phyloP scores from a whole-genome alignment of 495 filamentous ascomycete genomes.

The Filosporella fistucella region DNA sequence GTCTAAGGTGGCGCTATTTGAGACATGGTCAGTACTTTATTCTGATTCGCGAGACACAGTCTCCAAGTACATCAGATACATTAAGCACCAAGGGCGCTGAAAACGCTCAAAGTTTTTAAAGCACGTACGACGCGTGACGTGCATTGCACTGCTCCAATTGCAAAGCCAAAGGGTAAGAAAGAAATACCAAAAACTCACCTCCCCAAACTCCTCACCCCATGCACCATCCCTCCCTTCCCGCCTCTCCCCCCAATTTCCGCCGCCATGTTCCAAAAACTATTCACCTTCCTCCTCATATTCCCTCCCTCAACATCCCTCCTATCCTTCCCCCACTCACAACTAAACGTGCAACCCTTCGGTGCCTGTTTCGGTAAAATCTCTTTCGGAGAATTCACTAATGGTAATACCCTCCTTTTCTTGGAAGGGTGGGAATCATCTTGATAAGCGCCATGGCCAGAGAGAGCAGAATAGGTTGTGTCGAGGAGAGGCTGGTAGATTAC shows the following conservation, averaged over 20 bases:
- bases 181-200: constrained; percentile 18
- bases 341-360: constrained; percentile 61
- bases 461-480: constrained; percentile 59
- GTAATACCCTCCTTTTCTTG: constrained; percentile 54
- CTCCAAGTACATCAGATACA: too few relatives aligned
- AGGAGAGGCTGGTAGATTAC: constrained; percentile 63
- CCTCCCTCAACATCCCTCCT: constrained; percentile 54
- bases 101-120: too few relatives aligned
- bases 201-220: constrained; percentile 66
- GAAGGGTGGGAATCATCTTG: constrained; percentile 11
- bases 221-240: constrained; percentile 75
- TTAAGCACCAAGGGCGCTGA: too few relatives aligned
- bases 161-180: not conserved
- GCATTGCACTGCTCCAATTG: not conserved
- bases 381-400: constrained; percentile 50
- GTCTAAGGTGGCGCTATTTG: constrained; percentile 69
- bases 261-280: constrained; percentile 68
- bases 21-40: constrained; percentile 23
- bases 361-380: constrained; percentile 58
- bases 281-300: constrained; percentile 61
- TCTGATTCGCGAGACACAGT: too few relatives aligned
- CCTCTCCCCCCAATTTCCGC: constrained; percentile 50
- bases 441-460: constrained; percentile 56
- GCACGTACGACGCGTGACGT: too few relatives aligned
- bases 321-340: constrained; percentile 72